Conservation (phyloP, 163 green algal species). For the Dunaliella salina region DNA sequence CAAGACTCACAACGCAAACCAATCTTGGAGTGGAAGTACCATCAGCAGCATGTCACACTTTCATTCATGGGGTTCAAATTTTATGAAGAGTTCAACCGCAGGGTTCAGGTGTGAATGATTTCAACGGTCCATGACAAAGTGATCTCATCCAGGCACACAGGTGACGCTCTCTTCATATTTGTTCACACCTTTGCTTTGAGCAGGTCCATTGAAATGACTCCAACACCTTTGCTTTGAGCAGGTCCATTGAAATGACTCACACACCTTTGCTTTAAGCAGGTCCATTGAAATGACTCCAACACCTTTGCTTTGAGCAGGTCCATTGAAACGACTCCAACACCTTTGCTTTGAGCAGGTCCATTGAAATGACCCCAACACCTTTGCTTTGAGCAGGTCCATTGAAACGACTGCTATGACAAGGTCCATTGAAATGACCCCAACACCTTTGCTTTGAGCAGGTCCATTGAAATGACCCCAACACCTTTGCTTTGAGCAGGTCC, state of each 20-base stretch:
- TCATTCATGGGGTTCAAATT: too few species aligned
- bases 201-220: neutral
- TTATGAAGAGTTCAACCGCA: too few species aligned
- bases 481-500: constrained; percentile 6
- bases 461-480: neutral
- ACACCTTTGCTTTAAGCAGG: neutral
- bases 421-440: too few species aligned
- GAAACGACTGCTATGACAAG: neutral
- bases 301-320: constrained; percentile 5
- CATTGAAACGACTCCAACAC: neutral
- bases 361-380: neutral
- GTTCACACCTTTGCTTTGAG: neutral
- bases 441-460: constrained; percentile 3
- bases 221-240: constrained; percentile 3
- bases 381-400: constrained; percentile 2
- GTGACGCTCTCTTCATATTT: too few species aligned
- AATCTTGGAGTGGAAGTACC: too few species aligned
- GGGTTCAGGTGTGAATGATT: too few species aligned
- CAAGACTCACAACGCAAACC: too few species aligned
- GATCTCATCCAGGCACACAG: too few species aligned
- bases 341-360: constrained; percentile 8
- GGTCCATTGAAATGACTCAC: neutral
- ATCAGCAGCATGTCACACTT: too few species aligned
- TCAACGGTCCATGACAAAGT: too few species aligned
- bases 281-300: neutral